A percentile compares a stretch with the other conserved stretches of the same genome.
phyloP scores from a whole-genome alignment of 108 stramenopile species.

The Parietichytrium sp. region DNA sequence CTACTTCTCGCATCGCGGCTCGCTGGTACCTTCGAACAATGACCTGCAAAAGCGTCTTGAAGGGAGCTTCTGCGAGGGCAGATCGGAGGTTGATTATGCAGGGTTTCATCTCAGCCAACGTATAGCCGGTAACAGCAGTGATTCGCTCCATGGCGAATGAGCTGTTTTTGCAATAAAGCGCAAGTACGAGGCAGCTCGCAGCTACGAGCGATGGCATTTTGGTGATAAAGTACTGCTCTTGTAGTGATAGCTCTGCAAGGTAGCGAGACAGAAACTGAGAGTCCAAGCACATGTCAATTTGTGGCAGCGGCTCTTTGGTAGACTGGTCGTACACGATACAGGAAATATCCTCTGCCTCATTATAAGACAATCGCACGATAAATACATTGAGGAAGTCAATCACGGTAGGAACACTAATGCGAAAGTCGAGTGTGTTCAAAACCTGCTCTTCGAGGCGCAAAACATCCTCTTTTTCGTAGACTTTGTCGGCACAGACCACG shows the following conservation, averaged over 20 bases:
- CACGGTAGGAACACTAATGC: slow-evolving; percentile 17
- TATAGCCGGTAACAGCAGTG: not conserved
- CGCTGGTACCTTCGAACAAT: slow-evolving; percentile 8
- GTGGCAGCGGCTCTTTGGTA: not conserved
- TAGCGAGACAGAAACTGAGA: slow-evolving; percentile 4
- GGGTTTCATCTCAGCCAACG: not conserved
- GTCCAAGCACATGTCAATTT: slow-evolving; percentile 10
- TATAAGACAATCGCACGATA: not conserved
- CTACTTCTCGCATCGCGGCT: no score
- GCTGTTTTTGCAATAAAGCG: not conserved
- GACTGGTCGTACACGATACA: not conserved
- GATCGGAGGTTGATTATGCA: not conserved
- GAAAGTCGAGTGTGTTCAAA: slow-evolving; percentile 31
- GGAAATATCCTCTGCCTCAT: not conserved
- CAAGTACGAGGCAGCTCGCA: not conserved
- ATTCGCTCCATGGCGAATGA: not conserved
- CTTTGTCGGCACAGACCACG: slow-evolving; percentile 20
- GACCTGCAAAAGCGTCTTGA: not conserved
- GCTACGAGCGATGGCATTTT: slow-evolving; percentile 18
- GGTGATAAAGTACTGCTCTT: slow-evolving; percentile 2
- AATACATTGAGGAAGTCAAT: slow-evolving; percentile 27
- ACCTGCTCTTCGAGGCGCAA: slow-evolving; percentile 29
- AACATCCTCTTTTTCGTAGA: not conserved
- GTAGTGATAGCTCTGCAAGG: slow-evolving; percentile 26
- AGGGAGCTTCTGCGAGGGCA: not conserved